Evolutionary conservation across 2,329 filamentous ascomycete genomes (phyloP), one percentile per base, ranked within the genome.

Genomic region (Fusarium denticulatum): DNA sequence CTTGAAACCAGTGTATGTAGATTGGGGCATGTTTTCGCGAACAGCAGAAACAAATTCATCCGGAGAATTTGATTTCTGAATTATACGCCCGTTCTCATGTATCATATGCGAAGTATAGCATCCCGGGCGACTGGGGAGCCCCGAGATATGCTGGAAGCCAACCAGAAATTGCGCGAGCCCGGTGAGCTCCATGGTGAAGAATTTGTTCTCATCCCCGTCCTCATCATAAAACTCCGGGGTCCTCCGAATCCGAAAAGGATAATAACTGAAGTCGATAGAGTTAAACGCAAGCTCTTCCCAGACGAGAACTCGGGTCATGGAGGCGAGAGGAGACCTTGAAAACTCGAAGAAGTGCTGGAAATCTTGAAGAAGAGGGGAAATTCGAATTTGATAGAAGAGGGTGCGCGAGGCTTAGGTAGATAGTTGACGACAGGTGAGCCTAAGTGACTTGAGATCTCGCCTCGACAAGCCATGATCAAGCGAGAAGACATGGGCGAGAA

Each of bases 231-330:
- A 4, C 9, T 15, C 16, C 9, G 30, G n/a, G 45, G 4, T 7
- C 7, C 3, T 9, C 30, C 15, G 11, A 10, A 1, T 9, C 30
- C 15, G 11, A 10, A 1, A 26, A 34, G 11, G 20, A 15, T 22
- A 14, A 15, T 26, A 20, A 20, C 4, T 15, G 13, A 26, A 7
- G 6, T 5, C 0, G 7, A 8, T 11, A 26, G 20, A 9, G 32
- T 37, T 34, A 50, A 34, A 24, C 20, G 24, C 10, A 24, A 69
- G n/a, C 28, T 70, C 65, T 40, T 69, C 65, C 65, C 65, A 70
- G 5, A 64, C 39, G 11, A 70, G 20, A 8, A 64, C 37, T 6
- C 60, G 47, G 4, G 69, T 47, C 2, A 56, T 22, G 7, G 16
- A n/a, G 34, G 46, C 34, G 16, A 70, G 60, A 3, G 32, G 14